A percentile compares a stretch with the other conserved stretches of the same genome.
phyloP scores from a whole-genome alignment of 2,329 filamentous ascomycete species.

The Alternaria gaisen region DNA sequence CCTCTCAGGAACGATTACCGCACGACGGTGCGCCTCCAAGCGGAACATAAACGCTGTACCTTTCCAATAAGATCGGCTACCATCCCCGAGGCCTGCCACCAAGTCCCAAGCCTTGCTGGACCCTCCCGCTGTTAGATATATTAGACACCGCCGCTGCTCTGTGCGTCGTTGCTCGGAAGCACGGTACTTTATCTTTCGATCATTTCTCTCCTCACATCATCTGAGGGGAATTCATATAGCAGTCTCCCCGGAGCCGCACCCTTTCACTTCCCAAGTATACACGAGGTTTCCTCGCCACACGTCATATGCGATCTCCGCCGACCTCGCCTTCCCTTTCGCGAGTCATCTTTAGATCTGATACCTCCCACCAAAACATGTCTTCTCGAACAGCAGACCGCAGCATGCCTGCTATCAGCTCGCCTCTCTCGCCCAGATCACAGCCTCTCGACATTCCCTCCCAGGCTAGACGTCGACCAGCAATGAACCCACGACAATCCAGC shows the following conservation, averaged over 20 bases:
- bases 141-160: conserved; percentile 37
- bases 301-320: conserved; percentile 39
- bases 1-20: conserved; percentile 36
- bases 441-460: conserved; percentile 48
- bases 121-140: conserved; percentile 46
- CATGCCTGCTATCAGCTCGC: conserved; percentile 45
- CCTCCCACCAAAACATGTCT: conserved; percentile 38
- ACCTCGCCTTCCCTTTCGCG: conserved; percentile 32
- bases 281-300: conserved; percentile 34
- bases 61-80: conserved; percentile 43
- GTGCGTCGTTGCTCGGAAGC: conserved; percentile 25
- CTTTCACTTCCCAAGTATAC: conserved; percentile 10
- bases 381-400: conserved; percentile 38
- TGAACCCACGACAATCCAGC: conserved; percentile 48
- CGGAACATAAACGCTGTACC: conserved; percentile 44
- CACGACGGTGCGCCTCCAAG: conserved; percentile 36
- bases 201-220: conserved; percentile 16
- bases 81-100: conserved; percentile 34
- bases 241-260: conserved; percentile 8
- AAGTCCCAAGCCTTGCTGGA: conserved; percentile 41
- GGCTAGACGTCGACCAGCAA: conserved; percentile 42
- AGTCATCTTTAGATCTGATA: conserved; percentile 29
- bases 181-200: conserved; percentile 18
- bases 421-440: conserved; percentile 48
- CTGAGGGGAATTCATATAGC: conserved; percentile 14